Conservation (phyloP, 805 yeast genomes). For the Teunomyces panamensis region DNA sequence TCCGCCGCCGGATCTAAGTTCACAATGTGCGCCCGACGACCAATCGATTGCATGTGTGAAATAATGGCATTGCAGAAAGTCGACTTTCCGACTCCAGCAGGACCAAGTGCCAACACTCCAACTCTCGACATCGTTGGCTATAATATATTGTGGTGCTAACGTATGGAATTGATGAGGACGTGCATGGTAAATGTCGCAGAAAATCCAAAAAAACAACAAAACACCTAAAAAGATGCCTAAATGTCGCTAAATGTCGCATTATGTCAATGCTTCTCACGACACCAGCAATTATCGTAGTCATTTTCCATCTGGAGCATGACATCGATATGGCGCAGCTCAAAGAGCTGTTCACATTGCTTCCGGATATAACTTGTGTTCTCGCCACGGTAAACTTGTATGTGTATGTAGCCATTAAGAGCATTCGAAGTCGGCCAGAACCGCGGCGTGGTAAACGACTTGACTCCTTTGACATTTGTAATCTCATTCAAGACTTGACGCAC, state of each 20-base stretch:
- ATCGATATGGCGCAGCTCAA: constrained; percentile 48
- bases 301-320: constrained; percentile 69
- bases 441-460: constrained; percentile 82
- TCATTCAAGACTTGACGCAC: constrained; percentile 68
- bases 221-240: background rate
- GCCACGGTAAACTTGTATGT: constrained; percentile 67
- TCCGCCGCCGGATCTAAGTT: constrained; percentile 98
- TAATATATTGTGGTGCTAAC: no score
- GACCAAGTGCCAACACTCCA: constrained; percentile 91
- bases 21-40: constrained; percentile 91
- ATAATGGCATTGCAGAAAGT: constrained; percentile 90
- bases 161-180: no score
- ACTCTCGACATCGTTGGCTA: constrained; percentile 74
- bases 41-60: constrained; percentile 82
- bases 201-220: no score
- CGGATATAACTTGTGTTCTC: constrained; percentile 62
- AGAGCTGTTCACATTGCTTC: constrained; percentile 55
- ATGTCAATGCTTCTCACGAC: constrained; percentile 31
- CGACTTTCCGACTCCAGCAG: constrained; percentile 95
- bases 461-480: constrained; percentile 69
- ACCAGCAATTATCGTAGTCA: constrained; percentile 67
- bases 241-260: background rate
- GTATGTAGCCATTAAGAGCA: constrained; percentile 62
- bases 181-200: no score
- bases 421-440: constrained; percentile 75